A percentile compares a stretch with the other conserved stretches of the same genome.
Evolutionary conservation across 352 stramenopile species (phyloP).

Genomic region (Phytophthora pisi): DNA sequence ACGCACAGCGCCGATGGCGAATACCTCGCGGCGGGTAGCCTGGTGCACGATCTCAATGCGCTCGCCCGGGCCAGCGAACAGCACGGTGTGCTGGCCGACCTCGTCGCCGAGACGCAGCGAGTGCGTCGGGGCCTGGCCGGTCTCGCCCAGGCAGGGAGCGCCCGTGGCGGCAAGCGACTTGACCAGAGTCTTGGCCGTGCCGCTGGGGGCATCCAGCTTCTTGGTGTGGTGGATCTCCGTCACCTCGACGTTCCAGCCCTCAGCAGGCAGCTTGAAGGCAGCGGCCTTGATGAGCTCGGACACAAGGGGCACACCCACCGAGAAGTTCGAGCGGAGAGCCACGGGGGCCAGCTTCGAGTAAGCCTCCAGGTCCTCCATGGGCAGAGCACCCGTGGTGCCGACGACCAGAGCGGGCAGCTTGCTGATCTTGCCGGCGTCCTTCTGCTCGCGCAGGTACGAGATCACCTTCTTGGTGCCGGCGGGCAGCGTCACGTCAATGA

Average conservation of each 20-base stretch:
- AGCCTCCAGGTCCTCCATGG: conserved; percentile 58
- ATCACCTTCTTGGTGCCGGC: conserved; percentile 73
- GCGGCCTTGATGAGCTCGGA: conserved; percentile 72
- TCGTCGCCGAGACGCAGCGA: conserved; percentile 83
- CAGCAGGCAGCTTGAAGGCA: conserved; percentile 73
- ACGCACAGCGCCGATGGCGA: conserved; percentile 79
- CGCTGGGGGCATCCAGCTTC: conserved; percentile 84
- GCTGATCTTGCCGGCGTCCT: conserved; percentile 68
- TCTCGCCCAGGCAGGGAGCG: conserved; percentile 53
- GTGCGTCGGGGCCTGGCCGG: conserved; percentile 56
- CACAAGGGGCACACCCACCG: conserved; percentile 80
- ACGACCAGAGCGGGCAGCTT: conserved; percentile 78
- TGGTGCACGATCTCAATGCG: conserved; percentile 88
- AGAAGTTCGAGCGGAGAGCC: conserved; percentile 86
- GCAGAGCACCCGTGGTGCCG: conserved; percentile 73
- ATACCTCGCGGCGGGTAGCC: conserved; percentile 79
- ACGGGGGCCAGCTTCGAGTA: conserved; percentile 70
- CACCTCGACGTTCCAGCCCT: conserved; percentile 84
- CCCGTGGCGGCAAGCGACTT: conserved; percentile 70
- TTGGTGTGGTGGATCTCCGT: conserved; percentile 88
- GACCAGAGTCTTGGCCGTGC: conserved; percentile 80
- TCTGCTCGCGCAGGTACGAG: conserved; percentile 57
- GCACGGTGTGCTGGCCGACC: conserved; percentile 83
- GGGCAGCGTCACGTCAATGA: conserved; percentile 82
- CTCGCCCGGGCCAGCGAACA: conserved; percentile 79